Evolutionary conservation across 176 grass and related monocot species (phyloP), one percentile per base, ranked within the genome.

Genomic region (Dendrocalamus sinicus): DNA sequence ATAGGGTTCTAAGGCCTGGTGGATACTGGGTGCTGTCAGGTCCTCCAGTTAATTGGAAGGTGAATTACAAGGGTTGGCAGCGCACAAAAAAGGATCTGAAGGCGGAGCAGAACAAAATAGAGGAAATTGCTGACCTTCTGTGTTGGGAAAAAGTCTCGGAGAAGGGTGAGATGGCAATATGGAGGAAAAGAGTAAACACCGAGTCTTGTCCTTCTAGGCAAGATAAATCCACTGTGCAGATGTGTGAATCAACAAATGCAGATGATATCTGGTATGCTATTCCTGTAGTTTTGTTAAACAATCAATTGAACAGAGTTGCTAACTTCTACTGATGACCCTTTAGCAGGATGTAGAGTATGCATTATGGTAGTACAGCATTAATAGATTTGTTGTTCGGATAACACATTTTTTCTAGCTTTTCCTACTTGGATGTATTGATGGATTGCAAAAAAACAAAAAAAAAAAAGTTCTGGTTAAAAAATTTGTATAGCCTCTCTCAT

Each of bases 1-100:
- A 98, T 89, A 90, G 93, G 79, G 93, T 98, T 85, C 81, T 98
- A 86, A 93, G 95, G 73, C 91, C 95, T 89, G 95, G 95, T 81
- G 95, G 95, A 69, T 98, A 93, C 77, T 98, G 93, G 95, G 90
- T 98, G 70, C 88, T 98, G 22, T 98, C 95, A 60, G 95, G 95
- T 46, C 95, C 93, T 77, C 95, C 95, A 40, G 91, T 98, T 79
- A 95, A 95, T 71, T 98, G 93, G 93, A 93, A 91, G 85, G 83
- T 13, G 62, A 90, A 93, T 65, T 93, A 90, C 77, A 93, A 90
- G 81, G 91, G 91, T 47, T 98, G 95, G 95, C 85, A 98, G 70
- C 91, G 93, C 43, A 93, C 93, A 65, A 91, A 89, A 80, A 26
- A 98, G 81, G 95, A 98, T 86, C 91, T 97, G 72, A 82, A 95